A percentile compares a stretch with the other conserved stretches of the same genome.
Conservation (phyloP, 306 rosid genomes). For the Quercus alba region DNA sequence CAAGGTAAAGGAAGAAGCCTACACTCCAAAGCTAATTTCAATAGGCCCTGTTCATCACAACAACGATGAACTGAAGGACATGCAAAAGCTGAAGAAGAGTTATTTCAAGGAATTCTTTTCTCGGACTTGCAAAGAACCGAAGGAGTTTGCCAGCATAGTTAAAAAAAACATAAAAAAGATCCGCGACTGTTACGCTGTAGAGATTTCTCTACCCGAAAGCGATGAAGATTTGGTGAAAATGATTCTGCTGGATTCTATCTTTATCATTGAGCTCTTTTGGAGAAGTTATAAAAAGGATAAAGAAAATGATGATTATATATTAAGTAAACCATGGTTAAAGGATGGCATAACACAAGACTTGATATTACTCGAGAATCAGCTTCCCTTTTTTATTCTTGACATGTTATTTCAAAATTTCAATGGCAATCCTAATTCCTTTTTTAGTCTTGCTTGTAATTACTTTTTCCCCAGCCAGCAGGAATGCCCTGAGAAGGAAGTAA, state of each 20-base stretch:
- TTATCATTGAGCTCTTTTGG: conserved; percentile 16
- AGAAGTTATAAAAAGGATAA: fast-evolving
- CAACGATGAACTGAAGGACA: neutral
- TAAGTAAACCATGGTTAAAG: neutral
- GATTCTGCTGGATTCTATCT: conserved; percentile 17
- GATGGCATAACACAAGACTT: conserved; percentile 7
- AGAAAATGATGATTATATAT: neutral
- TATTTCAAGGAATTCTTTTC: neutral
- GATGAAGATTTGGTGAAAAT: neutral
- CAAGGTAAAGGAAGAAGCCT: neutral
- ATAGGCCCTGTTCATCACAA: neutral
- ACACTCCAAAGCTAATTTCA: neutral
- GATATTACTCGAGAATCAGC: conserved; percentile 31
- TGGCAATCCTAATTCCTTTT: no score
- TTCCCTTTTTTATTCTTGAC: conserved; percentile 16
- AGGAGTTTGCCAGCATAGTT: neutral
- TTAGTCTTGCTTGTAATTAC: neutral
- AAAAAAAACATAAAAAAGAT: neutral
- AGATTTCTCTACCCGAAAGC: neutral
- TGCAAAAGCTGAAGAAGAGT: neutral
- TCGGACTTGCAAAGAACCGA: neutral
- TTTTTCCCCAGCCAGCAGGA: fast-evolving
- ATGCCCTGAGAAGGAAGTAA: fast-evolving
- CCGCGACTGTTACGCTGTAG: neutral
- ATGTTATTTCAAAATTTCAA: neutral